phyloP scores from a whole-genome alignment of 106 monocot species.

The Narthecium ossifragum region DNA sequence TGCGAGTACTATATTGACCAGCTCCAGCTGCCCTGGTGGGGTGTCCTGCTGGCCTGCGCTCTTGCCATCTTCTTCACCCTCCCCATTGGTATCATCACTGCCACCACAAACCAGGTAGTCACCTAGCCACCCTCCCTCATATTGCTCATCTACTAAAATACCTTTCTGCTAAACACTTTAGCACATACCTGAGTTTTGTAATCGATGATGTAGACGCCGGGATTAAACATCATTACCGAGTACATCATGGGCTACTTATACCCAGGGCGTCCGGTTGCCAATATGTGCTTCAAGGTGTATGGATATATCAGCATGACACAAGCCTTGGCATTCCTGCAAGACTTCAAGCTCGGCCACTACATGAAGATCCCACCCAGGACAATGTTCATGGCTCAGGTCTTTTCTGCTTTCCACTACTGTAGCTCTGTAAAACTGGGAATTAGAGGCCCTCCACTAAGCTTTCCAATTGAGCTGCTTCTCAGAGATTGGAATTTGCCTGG shows the following conservation, averaged over 20 bases:
- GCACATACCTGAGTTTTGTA: neutral
- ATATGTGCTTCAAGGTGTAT: constrained; percentile 73
- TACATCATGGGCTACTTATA: constrained; percentile 78
- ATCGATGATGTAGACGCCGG: constrained; percentile 38
- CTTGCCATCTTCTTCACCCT: constrained; percentile 73
- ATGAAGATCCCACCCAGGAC: constrained; percentile 76
- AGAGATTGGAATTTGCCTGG: neutral
- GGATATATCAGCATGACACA: constrained; percentile 78
- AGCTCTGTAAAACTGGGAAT: neutral
- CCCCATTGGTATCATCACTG: constrained; percentile 72
- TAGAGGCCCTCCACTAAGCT: no score
- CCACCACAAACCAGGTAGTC: constrained; percentile 66
- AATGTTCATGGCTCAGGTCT: constrained; percentile 76
- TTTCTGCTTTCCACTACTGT: neutral
- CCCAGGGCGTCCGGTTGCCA: constrained; percentile 64
- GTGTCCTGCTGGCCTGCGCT: constrained; percentile 62
- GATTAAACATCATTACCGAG: constrained; percentile 69
- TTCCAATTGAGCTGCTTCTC: no score
- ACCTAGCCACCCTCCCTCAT: neutral
- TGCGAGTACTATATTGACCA: constrained; percentile 82
- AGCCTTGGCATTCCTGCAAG: constrained; percentile 56
- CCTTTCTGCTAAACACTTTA: neutral
- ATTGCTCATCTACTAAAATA: no score
- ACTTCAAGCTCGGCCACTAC: constrained; percentile 78
- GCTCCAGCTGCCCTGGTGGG: constrained; percentile 97